Base-by-base conservation (phyloP, 495 filamentous ascomycete genomes). In the Platismatia glauca region DNA sequence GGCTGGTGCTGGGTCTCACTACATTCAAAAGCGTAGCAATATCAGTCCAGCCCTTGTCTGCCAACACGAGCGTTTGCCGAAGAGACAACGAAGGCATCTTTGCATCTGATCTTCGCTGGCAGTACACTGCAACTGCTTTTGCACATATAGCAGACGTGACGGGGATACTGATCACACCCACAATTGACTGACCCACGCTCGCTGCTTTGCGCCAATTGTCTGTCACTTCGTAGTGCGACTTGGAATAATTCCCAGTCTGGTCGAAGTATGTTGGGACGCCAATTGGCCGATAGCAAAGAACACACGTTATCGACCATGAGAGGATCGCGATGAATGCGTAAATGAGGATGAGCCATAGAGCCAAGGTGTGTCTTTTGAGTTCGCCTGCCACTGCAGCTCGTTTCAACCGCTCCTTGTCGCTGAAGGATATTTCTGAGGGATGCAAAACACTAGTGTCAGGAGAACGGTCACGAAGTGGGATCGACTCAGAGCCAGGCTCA, bases 101-200 rank as follows among this genome's bases (percentile, higher is more conserved):
- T 2, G 9, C 43, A 20, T 59, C n/a, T 12, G 43, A 59, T 11
- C 34, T 27, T 33, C 46, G 34, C 63, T 74, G 73, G 20, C 69
- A 37, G 34, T 64, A 75, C 34, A 70, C 57, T 3, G 70, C 71
- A 7, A 67, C 70, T 4, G 71, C 69, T 34, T 64, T 66, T 3
- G 71, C 66, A 61, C 70, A 72, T 27, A 73, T 64, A 4, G 68
- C 62, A 4, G 72, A 71, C 0, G 70, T 69, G 58, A 72, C 55
- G 5, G 73, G 73, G 27, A 75, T 66, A 6, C 64, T 67, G n/a
- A 73, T 33, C 1, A 71, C 64, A 16, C 44, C 55, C 0, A 65
- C 57, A 39, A 74, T 66, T 0, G 68, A 62, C 24, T 69, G 68
- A 16, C 70, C 39, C 4, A 70, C 67, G 39, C 57, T 69, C 4